A percentile compares a stretch with the other conserved stretches of the same genome.
Conservation (phyloP, 371 early-diverging fungal genomes). For the Nosema bombycis region DNA sequence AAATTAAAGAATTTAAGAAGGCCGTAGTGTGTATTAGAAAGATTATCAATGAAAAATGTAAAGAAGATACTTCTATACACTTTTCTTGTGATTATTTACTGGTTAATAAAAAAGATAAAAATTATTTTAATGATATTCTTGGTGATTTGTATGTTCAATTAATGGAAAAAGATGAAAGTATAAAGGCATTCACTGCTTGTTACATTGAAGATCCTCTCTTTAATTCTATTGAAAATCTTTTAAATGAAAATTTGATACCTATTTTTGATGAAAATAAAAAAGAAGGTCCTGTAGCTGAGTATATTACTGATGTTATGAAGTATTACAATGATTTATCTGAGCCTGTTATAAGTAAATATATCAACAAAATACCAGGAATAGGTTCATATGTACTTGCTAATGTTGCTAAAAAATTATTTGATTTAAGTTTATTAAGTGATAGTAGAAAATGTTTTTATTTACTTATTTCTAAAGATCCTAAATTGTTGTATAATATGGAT, state of each 20-base stretch:
- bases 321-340: not conserved
- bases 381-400: constrained; percentile 56
- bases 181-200: constrained; percentile 32
- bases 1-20: constrained; percentile 56
- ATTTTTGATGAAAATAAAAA: constrained; percentile 13
- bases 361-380: constrained; percentile 24
- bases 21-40: constrained; percentile 39
- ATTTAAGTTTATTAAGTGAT: constrained; percentile 27
- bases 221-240: constrained; percentile 28
- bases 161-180: constrained; percentile 42
- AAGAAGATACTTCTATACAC: constrained; percentile 16
- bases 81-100: constrained; percentile 40
- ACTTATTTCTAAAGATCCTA: constrained; percentile 53
- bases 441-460: constrained; percentile 48
- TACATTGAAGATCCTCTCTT: constrained; percentile 27
- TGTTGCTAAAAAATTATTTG: constrained; percentile 27
- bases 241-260: constrained; percentile 27
- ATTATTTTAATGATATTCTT: constrained; percentile 51
- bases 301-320: constrained; percentile 2
- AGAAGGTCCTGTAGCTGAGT: not conserved
- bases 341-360: constrained; percentile 28
- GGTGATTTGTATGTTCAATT: constrained; percentile 50
- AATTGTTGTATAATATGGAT: constrained; percentile 59
- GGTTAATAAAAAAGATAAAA: constrained; percentile 46
- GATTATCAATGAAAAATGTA: constrained; percentile 27